Evolutionary conservation across 2,329 filamentous ascomycete genomes (phyloP).

Genomic region (Pseudogymnoascus sp.): DNA sequence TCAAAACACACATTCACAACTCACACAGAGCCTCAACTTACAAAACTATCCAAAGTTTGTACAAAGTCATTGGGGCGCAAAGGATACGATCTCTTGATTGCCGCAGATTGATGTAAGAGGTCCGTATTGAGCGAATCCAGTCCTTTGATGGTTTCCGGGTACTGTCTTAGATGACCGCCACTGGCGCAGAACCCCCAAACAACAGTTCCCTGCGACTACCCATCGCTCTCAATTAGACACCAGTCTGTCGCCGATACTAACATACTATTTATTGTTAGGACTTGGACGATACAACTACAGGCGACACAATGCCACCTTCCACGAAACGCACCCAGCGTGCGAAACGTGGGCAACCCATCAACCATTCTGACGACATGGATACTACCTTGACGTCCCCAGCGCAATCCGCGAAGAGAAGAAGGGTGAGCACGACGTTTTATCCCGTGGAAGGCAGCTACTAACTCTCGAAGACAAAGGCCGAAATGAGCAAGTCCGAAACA

Average conservation of each 20-base stretch:
- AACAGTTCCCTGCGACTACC: slow-evolving; percentile 9
- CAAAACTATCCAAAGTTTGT: neutral
- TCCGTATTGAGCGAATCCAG: slow-evolving; percentile 6
- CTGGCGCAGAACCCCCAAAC: neutral
- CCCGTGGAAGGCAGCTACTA: neutral
- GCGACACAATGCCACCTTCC: slow-evolving; percentile 33
- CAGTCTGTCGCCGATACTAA: neutral
- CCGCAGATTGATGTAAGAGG: slow-evolving; percentile 5
- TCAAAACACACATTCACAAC: slow-evolving; percentile 1
- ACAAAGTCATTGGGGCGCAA: neutral
- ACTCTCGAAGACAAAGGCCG: slow-evolving; percentile 28
- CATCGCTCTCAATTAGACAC: neutral
- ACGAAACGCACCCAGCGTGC: slow-evolving; percentile 33
- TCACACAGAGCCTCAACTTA: neutral
- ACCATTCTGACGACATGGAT: slow-evolving; percentile 19
- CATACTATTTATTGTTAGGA: neutral
- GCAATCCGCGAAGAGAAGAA: slow-evolving; percentile 57
- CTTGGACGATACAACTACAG: slow-evolving; percentile 17
- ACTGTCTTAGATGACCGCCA: slow-evolving; percentile 4
- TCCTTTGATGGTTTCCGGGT: slow-evolving; percentile 8
- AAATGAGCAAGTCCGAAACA: slow-evolving; percentile 26
- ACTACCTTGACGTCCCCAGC: slow-evolving; percentile 46
- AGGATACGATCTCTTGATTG: neutral
- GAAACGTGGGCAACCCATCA: slow-evolving; percentile 28
- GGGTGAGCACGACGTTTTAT: slow-evolving; percentile 41